These are phyloP conservation scores for Colletotrichum aenigma DNA, from an alignment of 2,329 filamentous ascomycete genomes.

Conservation along the genomic window DNA sequence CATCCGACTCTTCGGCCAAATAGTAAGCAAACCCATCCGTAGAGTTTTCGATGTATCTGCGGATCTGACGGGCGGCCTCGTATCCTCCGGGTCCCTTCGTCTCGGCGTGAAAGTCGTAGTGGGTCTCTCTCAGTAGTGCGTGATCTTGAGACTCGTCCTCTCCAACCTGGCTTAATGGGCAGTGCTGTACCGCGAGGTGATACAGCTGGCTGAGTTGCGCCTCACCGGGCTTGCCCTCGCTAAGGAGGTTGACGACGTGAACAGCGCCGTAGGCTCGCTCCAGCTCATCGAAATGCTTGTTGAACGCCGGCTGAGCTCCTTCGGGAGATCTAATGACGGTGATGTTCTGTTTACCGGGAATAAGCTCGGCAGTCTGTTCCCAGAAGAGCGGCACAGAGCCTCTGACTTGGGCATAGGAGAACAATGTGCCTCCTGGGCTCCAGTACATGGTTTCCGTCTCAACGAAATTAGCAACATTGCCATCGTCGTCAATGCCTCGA, in stretches of 20 bases:
- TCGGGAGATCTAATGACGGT: slow-evolving; percentile 86
- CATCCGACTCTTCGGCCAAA: slow-evolving; percentile 74
- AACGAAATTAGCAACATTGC: slow-evolving; percentile 98
- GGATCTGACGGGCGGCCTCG: slow-evolving; percentile 86
- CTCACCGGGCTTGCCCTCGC: slow-evolving; percentile 85
- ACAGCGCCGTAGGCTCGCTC: slow-evolving; percentile 87
- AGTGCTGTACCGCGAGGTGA: slow-evolving; percentile 76
- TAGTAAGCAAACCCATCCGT: slow-evolving; percentile 93
- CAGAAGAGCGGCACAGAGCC: slow-evolving; percentile 96
- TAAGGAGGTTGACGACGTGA: slow-evolving; percentile 93
- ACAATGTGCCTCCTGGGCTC: slow-evolving; percentile 77
- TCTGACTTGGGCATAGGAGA: slow-evolving; percentile 92
- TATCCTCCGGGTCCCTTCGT: slow-evolving; percentile 87
- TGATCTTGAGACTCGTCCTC: slow-evolving; percentile 68
- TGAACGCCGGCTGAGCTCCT: slow-evolving; percentile 91
- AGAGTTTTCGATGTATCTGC: slow-evolving; percentile 76
- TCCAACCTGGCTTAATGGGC: slow-evolving; percentile 67
- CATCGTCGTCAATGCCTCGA: slow-evolving; percentile 96
- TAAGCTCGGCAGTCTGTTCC: slow-evolving; percentile 88
- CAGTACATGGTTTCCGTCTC: slow-evolving; percentile 95
- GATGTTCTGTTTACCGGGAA: slow-evolving; percentile 95
- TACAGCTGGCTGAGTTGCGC: slow-evolving; percentile 83
- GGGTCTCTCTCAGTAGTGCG: slow-evolving; percentile 77
- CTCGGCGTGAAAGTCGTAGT: slow-evolving; percentile 97
- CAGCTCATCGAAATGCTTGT: slow-evolving; percentile 91